Conservation (phyloP, 2,329 filamentous ascomycete species). For the Capronia americana region DNA sequence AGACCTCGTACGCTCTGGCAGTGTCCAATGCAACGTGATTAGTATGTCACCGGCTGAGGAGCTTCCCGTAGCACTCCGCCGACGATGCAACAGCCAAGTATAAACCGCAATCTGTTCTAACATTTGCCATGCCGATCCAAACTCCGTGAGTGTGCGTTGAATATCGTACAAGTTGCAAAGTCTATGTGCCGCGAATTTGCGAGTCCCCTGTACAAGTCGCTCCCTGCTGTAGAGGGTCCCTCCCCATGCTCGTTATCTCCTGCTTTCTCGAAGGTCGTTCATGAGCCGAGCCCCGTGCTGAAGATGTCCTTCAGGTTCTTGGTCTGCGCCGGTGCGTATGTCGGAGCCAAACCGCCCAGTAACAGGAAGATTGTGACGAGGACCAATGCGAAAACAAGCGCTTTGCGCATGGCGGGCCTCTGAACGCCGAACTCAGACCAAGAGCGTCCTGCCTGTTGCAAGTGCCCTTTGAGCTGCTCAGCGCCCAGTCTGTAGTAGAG, state of each 20-base stretch:
- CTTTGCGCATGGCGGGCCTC: slow-evolving; percentile 78
- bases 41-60: not conserved
- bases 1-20: not conserved
- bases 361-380: slow-evolving; percentile 72
- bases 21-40: not conserved
- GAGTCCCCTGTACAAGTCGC: not conserved
- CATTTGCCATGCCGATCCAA: slow-evolving; percentile 16
- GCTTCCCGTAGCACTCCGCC: not conserved
- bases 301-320: slow-evolving; percentile 37
- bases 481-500: slow-evolving; percentile 72
- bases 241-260: not conserved
- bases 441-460: slow-evolving; percentile 72
- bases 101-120: slow-evolving; percentile 1
- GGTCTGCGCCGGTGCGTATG: slow-evolving; percentile 45
- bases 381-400: slow-evolving; percentile 70
- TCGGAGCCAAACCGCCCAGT: slow-evolving; percentile 70
- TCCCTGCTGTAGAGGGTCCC: not conserved
- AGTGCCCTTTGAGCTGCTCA: slow-evolving; percentile 82
- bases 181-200: slow-evolving; percentile 15
- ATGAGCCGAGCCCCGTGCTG: slow-evolving; percentile 32
- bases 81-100: not conserved
- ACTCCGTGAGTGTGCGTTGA: slow-evolving; percentile 10
- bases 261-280: not conserved
- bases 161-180: slow-evolving; percentile 22
- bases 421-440: slow-evolving; percentile 86